Conservation (phyloP, 805 yeast species). For the Kodamaea laetipori region DNA sequence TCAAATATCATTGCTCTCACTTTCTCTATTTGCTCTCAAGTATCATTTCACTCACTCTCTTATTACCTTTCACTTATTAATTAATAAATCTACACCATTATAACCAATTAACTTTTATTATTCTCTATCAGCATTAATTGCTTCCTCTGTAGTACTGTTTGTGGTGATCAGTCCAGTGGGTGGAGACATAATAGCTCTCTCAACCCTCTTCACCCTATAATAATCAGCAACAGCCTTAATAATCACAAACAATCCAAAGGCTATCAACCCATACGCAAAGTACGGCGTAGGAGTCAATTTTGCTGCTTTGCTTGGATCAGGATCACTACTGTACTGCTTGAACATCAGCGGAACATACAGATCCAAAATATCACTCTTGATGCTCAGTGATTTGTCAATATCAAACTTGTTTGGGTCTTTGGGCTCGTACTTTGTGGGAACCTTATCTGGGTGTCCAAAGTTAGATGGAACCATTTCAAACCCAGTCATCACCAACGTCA, state of each 20-base stretch:
- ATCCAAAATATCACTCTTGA: conserved; percentile 26
- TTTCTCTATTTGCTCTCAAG: no score
- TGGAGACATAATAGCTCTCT: conserved; percentile 57
- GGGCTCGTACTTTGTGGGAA: conserved; percentile 38
- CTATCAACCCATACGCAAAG: conserved; percentile 62
- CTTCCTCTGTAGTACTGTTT: conserved; percentile 14
- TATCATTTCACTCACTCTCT: no score
- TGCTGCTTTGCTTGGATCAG: conserved; percentile 36
- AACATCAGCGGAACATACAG: conserved; percentile 19
- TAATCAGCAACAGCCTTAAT: conserved; percentile 73
- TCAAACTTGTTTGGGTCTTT: conserved; percentile 37
- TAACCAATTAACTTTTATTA: no score
- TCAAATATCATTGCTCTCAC: no score
- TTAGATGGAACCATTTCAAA: conserved; percentile 41
- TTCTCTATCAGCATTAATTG: neutral
- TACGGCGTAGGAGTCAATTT: conserved; percentile 60
- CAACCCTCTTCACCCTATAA: conserved; percentile 74
- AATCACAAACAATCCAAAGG: conserved; percentile 67
- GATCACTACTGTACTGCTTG: conserved; percentile 31
- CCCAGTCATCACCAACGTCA: conserved; percentile 74
- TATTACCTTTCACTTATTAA: no score
- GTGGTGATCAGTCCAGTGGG: conserved; percentile 21
- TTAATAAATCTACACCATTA: no score
- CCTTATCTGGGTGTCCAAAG: conserved; percentile 37
- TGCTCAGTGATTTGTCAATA: conserved; percentile 28